phyloP scores from a whole-genome alignment of 202 grass and related monocot genomes.

The Dendrocalamus latiflorus region DNA sequence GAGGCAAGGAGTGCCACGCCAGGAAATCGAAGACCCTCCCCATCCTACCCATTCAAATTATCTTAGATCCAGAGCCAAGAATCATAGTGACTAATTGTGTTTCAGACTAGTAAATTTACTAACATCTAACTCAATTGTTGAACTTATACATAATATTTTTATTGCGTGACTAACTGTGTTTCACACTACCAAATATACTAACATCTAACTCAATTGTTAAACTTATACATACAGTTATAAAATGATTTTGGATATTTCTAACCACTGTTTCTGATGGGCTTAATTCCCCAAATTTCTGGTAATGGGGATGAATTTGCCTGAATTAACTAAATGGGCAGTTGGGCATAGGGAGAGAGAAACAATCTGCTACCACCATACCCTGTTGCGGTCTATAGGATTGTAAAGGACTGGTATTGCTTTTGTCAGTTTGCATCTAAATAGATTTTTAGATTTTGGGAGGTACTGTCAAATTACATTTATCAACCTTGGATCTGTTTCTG shows the following conservation, averaged over 20 bases:
- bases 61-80: too few relatives aligned
- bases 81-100: too few relatives aligned
- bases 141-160: too few relatives aligned
- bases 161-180: neutral
- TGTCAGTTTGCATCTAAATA: neutral
- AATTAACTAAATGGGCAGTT: neutral
- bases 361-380: neutral
- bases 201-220: neutral
- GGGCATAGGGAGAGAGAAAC: neutral
- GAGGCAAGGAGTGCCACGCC: too few relatives aligned
- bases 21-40: too few relatives aligned
- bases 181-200: neutral
- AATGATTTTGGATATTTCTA: conserved; percentile 13
- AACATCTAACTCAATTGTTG: too few relatives aligned
- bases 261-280: neutral
- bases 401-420: neutral
- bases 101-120: too few relatives aligned
- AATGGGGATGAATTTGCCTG: neutral
- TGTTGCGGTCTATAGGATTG: neutral
- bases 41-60: too few relatives aligned
- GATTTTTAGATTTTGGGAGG: neutral
- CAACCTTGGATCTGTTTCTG: neutral
- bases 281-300: neutral
- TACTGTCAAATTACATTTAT: neutral
- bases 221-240: neutral